Conservation (phyloP, 2,329 filamentous ascomycete species). For the Epichloe baconii region DNA sequence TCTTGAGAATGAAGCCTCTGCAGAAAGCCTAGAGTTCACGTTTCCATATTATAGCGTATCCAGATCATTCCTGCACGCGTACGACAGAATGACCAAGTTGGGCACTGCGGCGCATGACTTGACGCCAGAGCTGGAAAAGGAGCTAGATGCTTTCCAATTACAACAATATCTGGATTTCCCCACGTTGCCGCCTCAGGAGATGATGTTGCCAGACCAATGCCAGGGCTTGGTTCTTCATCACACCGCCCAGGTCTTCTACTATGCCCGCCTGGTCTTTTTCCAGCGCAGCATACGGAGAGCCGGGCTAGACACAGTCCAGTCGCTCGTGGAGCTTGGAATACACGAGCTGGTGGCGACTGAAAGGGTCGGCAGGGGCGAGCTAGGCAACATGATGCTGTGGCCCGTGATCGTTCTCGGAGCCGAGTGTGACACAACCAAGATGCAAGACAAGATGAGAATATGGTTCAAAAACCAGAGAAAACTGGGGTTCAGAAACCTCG, state of each 20-base stretch:
- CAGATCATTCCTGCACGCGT: slow-evolving; percentile 8
- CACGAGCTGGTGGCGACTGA: slow-evolving; percentile 20
- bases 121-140: background rate
- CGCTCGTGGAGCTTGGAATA: slow-evolving; percentile 18
- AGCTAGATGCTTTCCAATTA: slow-evolving; percentile 19
- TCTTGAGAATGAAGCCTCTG: slow-evolving; percentile 2
- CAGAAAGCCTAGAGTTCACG: slow-evolving; percentile 8
- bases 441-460: slow-evolving; percentile 17
- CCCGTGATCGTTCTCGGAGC: slow-evolving; percentile 22
- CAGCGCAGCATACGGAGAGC: slow-evolving; percentile 18
- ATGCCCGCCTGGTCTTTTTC: slow-evolving; percentile 22
- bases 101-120: slow-evolving; percentile 5
- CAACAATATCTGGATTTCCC: slow-evolving; percentile 17
- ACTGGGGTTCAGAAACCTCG: slow-evolving; percentile 21
- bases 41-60: slow-evolving; percentile 13
- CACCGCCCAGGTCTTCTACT: slow-evolving; percentile 20
- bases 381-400: slow-evolving; percentile 23
- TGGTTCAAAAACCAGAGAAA: slow-evolving; percentile 20
- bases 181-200: slow-evolving; percentile 4
- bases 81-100: slow-evolving; percentile 12
- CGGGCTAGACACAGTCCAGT: slow-evolving; percentile 14
- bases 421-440: slow-evolving; percentile 15
- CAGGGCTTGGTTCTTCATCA: slow-evolving; percentile 14
- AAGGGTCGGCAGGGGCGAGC: slow-evolving; percentile 13
- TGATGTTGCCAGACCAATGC: slow-evolving; percentile 6